Conservation (phyloP, 345 rosid genomes). For the Punica granatum region DNA sequence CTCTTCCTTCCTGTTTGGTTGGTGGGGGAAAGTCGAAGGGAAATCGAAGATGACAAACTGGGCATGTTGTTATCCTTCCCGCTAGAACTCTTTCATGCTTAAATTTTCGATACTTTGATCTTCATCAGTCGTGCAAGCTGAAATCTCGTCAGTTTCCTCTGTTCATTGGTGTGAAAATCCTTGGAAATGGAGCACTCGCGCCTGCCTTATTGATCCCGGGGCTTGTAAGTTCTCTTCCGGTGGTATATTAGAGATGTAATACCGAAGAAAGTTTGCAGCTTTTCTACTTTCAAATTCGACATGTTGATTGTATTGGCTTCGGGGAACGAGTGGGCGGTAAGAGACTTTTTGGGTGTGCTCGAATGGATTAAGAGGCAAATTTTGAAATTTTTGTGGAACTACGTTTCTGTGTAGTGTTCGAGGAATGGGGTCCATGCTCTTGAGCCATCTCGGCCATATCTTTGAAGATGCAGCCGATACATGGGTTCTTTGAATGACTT, state of each 20-base stretch:
- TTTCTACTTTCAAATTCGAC: neutral
- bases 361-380: neutral
- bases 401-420: neutral
- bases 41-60: neutral
- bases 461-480: neutral
- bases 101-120: neutral
- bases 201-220: neutral
- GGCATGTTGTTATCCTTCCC: neutral
- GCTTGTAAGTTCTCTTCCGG: neutral
- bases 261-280: neutral
- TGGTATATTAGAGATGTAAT: neutral
- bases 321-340: neutral
- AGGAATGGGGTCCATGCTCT: neutral
- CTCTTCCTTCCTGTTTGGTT: slow-evolving; percentile 1
- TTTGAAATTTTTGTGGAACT: neutral
- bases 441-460: neutral
- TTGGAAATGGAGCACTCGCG: neutral
- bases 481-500: neutral
- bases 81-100: neutral
- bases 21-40: neutral
- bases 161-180: neutral
- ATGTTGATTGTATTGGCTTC: neutral
- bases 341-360: neutral
- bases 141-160: neutral
- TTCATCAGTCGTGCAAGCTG: neutral